Evolutionary conservation across 139 green algal species (phyloP), one percentile per base, ranked within the genome.

Genomic region (Chloropicon primus): DNA sequence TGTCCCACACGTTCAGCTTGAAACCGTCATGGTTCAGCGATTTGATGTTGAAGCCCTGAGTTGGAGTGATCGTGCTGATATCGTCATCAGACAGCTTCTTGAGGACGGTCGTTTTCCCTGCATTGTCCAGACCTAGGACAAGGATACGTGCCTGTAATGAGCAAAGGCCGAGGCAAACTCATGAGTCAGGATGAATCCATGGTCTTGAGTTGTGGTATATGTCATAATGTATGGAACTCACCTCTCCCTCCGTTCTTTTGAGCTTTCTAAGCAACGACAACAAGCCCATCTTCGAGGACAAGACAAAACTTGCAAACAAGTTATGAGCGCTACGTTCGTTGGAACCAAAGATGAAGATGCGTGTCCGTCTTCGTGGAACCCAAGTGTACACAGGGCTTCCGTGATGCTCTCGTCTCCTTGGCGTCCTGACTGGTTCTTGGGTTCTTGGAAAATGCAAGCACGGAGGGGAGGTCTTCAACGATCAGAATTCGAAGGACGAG

Each of bases 1-100:
- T 93, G 77, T 95, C 90, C 90, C 90, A 95, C 25, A 95, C 86
- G 76, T 92, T 91, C 0, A 95, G 85, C 81, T 94, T 95, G 81
- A 95, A 93, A 21, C 88, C 87, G 24, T 93, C 88, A 71, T 89
- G 84, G 21, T 87, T 78, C 5, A 95, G 41, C 0, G 87, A 90
- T 83, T 95, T 94, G 80, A 95, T 92, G 85, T 95, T 94, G 82
- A 95, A 95, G 1, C 91, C 91, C 89, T 91, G 89, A 26, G 88
- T 94, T 21, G 90, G 90, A 26, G 86, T 93, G 75, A 92, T 93
- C 22, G 86, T 91, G 22, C 83, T 90, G 73, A 92, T 93, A 84
- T 94, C 89, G 72, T 94, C 88, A 22, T 91, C 87, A 24, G 82
- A 89, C n/a, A 93, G 80, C 72, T 85, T 82, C 76, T 86, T 90